Conservation (phyloP, 257 asterid species). For the Solanum lycopersicoides region DNA sequence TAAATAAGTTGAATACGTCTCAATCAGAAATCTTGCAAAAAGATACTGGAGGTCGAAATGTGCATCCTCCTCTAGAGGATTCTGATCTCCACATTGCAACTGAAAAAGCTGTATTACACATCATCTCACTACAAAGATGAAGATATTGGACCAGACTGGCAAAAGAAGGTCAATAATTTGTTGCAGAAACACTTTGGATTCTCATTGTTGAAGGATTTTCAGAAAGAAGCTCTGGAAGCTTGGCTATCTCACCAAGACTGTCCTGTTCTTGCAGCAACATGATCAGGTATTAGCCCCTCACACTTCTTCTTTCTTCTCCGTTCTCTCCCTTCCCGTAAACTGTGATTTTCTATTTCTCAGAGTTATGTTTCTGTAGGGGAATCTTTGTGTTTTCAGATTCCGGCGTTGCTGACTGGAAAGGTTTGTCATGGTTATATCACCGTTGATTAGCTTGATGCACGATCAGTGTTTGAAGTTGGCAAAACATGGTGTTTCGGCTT, state of each 20-base stretch:
- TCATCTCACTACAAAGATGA: constrained; percentile 16
- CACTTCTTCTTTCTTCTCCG: no score
- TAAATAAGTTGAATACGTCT: neutral
- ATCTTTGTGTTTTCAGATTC: constrained; percentile 63
- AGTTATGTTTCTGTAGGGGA: constrained; percentile 38
- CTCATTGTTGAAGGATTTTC: constrained; percentile 29
- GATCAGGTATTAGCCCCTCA: no score
- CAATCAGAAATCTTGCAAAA: constrained; percentile 5
- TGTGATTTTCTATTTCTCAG: neutral
- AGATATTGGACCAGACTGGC: constrained; percentile 41
- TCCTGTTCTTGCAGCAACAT: no score
- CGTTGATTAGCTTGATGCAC: constrained; percentile 80
- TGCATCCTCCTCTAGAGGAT: constrained; percentile 3
- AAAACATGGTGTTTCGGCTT: constrained; percentile 47
- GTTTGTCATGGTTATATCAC: constrained; percentile 67
- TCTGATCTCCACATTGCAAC: neutral
- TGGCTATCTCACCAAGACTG: no score
- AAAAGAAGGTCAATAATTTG: constrained; percentile 19
- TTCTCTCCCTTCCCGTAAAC: neutral
- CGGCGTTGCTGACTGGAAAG: constrained; percentile 61
- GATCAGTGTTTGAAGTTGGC: constrained; percentile 22
- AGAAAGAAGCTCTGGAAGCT: no score
- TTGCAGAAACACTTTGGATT: constrained; percentile 43
- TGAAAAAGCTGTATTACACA: neutral
- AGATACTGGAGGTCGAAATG: constrained; percentile 7